Base-by-base conservation (phyloP, 495 filamentous ascomycete species). In the Trichoderma reesei region DNA sequence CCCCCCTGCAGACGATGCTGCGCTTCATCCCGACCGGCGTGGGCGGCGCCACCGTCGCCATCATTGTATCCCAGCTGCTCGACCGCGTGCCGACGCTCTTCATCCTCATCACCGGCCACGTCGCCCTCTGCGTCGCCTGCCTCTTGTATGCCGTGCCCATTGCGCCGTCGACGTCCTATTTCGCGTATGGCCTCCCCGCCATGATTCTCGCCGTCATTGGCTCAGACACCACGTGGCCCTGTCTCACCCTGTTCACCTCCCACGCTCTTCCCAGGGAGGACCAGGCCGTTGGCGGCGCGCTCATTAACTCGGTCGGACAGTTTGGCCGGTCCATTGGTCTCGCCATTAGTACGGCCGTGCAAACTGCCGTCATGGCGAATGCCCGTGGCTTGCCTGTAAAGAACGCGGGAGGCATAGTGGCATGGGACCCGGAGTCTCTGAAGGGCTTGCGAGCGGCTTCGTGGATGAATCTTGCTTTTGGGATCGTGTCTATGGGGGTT, bases 1-100 rank as follows among this genome's bases (percentile, higher is more conserved):
- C 70, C 2, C 68, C 82, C 0, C 72, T 87, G 37, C 76, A 85
- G 67, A 87, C 84, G 0, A 86, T 83, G 0, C 70, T 87, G 10
- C 80, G 83, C 14, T 88, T 87, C 68, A 75, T 88, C 44, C 84
- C 85, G 1, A 85, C 81, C 0, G 85, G 84, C 46, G 77, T 83
- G 20, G 71, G 69, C 11, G 85, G 85, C 33, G 67, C 82, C 20
- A 61, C 78, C 37, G 80, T 77, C 6, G 78, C 78, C 8, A 69
- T 78, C 59, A 67, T 81, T 62, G 84, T 85, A 26, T 81, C 82
- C 13, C 80, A 81, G 63, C 72, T 86, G 41, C 78, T 86, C 37
- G 70, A 76, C 9, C 78, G 79, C 20, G 69, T 86, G 34, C 77
- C 78, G 0, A 81, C 81, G 3, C 79, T 79, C 66, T 70, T 78